Conservation (phyloP, 805 yeast genomes). For the Wickerhamomyces rabaulensis region DNA sequence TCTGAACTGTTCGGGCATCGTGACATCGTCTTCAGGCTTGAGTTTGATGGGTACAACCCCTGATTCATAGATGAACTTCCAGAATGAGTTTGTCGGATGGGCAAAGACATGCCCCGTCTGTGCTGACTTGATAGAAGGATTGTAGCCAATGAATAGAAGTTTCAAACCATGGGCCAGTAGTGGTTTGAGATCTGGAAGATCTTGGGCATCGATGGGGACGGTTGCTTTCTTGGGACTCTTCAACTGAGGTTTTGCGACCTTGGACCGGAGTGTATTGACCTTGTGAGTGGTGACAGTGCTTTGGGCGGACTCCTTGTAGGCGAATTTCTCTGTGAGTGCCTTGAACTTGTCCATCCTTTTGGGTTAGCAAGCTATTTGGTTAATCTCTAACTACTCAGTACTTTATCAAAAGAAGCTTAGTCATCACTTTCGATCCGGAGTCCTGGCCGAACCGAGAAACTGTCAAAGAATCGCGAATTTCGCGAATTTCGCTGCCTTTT, state of each 20-base stretch:
- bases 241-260: not conserved
- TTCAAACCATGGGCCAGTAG: constrained; percentile 20
- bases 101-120: constrained; percentile 65
- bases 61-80: constrained; percentile 57
- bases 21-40: constrained; percentile 34
- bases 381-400: no score
- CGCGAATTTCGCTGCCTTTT: no score
- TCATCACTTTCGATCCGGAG: no score
- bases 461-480: no score
- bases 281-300: not conserved
- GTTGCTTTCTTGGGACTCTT: not conserved
- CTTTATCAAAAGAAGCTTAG: no score
- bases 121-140: constrained; percentile 66
- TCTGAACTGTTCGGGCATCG: constrained; percentile 30
- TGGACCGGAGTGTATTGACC: not conserved
- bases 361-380: not conserved
- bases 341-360: not conserved
- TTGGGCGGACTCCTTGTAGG: not conserved
- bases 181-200: constrained; percentile 13
- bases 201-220: not conserved
- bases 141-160: constrained; percentile 63
- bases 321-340: not conserved
- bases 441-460: no score
- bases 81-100: constrained; percentile 61
- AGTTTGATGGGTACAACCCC: constrained; percentile 32